phyloP scores from a whole-genome alignment of 495 filamentous ascomycete genomes.

The Xylaria sp. region DNA sequence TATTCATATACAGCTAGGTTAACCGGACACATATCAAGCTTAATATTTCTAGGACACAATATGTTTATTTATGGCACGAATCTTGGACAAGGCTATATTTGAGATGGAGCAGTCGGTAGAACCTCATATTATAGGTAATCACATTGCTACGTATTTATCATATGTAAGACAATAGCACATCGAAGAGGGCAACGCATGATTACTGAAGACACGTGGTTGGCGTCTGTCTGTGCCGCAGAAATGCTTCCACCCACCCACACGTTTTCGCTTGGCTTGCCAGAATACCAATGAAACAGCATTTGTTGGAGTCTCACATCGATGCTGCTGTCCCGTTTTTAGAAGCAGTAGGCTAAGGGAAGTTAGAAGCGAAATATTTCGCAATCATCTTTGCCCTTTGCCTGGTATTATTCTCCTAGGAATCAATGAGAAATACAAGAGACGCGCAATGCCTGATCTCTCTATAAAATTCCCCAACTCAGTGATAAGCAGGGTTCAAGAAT shows the following conservation, averaged over 20 bases:
- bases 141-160: background rate
- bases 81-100: background rate
- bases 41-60: slow-evolving; percentile 13
- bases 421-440: background rate
- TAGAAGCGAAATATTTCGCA: background rate
- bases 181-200: background rate
- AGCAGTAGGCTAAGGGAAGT: background rate
- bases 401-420: background rate
- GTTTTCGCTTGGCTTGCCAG: slow-evolving; percentile 14
- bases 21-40: background rate
- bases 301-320: slow-evolving; percentile 15
- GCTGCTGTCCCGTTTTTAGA: slow-evolving; percentile 23
- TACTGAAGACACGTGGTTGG: slow-evolving; percentile 24
- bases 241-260: slow-evolving; percentile 7
- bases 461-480: background rate
- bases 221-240: slow-evolving; percentile 20
- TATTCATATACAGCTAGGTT: background rate
- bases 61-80: slow-evolving; percentile 11
- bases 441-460: background rate
- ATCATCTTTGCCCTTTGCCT: background rate
- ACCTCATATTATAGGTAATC: slow-evolving; percentile 4
- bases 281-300: slow-evolving; percentile 7
- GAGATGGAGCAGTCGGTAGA: background rate
- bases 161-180: slow-evolving; percentile 2
- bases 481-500: background rate